Conservation (phyloP, 352 stramenopile species). For the Phytophthora pini region DNA sequence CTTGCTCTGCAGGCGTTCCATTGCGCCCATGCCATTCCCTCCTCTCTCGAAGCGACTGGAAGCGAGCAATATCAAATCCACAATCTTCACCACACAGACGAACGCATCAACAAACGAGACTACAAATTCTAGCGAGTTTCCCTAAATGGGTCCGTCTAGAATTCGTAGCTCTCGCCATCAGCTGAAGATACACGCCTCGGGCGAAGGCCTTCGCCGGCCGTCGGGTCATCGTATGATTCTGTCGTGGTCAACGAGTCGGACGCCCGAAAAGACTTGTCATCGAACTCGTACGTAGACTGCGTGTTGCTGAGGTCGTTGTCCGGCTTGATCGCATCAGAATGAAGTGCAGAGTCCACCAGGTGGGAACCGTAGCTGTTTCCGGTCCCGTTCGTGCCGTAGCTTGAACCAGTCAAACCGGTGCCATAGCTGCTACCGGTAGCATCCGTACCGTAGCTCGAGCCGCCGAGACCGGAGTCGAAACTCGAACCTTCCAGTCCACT, state of each 20-base stretch:
- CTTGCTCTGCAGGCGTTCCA: slow-evolving; percentile 30
- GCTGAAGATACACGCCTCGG: slow-evolving; percentile 52
- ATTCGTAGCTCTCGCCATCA: slow-evolving; percentile 79
- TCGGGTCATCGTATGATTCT: slow-evolving; percentile 31
- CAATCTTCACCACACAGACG: slow-evolving; percentile 19
- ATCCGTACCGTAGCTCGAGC: slow-evolving; percentile 38
- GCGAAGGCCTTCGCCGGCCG: slow-evolving; percentile 25
- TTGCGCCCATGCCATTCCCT: slow-evolving; percentile 27
- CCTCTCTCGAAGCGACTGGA: slow-evolving; percentile 24
- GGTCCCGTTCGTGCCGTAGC: slow-evolving; percentile 24
- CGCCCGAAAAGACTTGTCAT: slow-evolving; percentile 41
- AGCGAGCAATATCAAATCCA: slow-evolving; percentile 17
- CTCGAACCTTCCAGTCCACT: slow-evolving; percentile 40
- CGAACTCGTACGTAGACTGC: slow-evolving; percentile 55
- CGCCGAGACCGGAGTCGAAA: slow-evolving; percentile 27
- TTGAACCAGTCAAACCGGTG: slow-evolving; percentile 20
- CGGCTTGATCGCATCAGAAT: slow-evolving; percentile 3
- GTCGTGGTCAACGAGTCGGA: slow-evolving; percentile 39
- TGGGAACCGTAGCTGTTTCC: slow-evolving; percentile 25
- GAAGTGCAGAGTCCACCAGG: slow-evolving; percentile 25
- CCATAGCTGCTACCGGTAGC: slow-evolving; percentile 31
- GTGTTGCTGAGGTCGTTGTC: slow-evolving; percentile 38
- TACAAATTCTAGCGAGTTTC: slow-evolving; percentile 13
- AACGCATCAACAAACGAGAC: slow-evolving; percentile 23
- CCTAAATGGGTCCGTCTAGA: slow-evolving; percentile 40